Percentiles rank a stretch among this genome's conserved stretches.
These are phyloP conservation scores for Asterochloris erici DNA, from an alignment of 139 green algal genomes.

Conservation along the genomic window DNA sequence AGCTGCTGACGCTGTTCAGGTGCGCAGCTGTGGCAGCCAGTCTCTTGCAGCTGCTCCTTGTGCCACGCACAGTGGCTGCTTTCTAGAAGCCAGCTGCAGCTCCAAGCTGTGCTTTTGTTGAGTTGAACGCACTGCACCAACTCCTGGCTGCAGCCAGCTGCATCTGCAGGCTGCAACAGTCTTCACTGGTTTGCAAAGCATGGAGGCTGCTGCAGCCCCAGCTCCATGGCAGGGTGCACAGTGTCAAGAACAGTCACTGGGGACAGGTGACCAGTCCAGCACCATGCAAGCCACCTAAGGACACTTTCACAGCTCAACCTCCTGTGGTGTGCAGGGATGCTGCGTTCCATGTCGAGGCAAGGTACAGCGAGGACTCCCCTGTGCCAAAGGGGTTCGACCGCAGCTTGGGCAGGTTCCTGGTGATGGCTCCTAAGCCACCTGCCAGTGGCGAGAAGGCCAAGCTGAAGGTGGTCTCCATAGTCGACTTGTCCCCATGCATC, in stretches of 20 bases:
- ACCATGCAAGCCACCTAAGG: neutral
- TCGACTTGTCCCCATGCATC: too few species aligned
- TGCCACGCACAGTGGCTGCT: too few species aligned
- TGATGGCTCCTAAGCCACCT: conserved; percentile 39
- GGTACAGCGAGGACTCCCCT: conserved; percentile 63
- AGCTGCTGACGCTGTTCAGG: conserved; percentile 92
- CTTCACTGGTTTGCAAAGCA: too few species aligned
- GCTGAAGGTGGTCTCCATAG: conserved; percentile 65
- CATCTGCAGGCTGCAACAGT: too few species aligned
- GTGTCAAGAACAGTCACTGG: too few species aligned
- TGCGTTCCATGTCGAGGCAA: conserved; percentile 67
- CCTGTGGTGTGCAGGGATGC: conserved; percentile 21
- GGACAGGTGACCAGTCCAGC: too few species aligned
- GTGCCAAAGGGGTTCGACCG: conserved; percentile 44
- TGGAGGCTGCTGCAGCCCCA: too few species aligned
- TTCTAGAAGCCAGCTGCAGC: too few species aligned
- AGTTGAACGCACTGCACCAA: neutral
- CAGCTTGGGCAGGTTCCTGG: conserved; percentile 44
- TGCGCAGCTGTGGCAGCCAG: neutral
- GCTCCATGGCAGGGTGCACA: too few species aligned
- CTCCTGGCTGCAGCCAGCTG: neutral
- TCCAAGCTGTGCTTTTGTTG: neutral
- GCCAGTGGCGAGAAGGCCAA: conserved; percentile 69
- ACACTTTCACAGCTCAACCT: neutral
- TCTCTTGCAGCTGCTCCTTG: too few species aligned